phyloP scores from a whole-genome alignment of 768 basidiomycete species.

The Sporobolomyces phaffii region DNA sequence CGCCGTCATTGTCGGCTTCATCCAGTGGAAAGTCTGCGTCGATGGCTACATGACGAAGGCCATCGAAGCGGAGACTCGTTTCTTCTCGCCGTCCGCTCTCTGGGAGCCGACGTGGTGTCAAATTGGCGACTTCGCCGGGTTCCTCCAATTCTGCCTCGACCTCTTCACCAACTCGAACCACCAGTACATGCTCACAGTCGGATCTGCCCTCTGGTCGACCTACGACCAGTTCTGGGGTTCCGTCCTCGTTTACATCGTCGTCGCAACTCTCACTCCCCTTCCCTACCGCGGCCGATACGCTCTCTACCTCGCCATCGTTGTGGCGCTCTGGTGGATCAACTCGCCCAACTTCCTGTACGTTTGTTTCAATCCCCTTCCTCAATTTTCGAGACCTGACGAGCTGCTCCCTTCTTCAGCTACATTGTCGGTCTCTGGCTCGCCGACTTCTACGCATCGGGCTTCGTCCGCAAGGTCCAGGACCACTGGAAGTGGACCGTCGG shows the following conservation, averaged over 20 bases:
- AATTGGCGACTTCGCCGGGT: conserved; percentile 44
- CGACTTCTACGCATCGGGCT: conserved; percentile 43
- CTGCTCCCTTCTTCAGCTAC: conserved; percentile 28
- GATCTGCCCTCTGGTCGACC: conserved; percentile 45
- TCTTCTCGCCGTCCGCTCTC: conserved; percentile 41
- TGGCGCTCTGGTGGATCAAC: conserved; percentile 42
- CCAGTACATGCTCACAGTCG: conserved; percentile 43
- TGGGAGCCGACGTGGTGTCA: conserved; percentile 44
- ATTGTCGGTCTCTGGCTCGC: conserved; percentile 42
- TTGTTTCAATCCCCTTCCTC: background rate
- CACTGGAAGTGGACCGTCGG: conserved; percentile 43
- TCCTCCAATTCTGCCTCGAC: conserved; percentile 45
- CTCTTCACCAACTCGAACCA: conserved; percentile 45
- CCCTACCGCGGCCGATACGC: conserved; percentile 43
- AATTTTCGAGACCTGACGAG: background rate
- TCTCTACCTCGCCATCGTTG: conserved; percentile 40
- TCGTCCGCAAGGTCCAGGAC: conserved; percentile 44
- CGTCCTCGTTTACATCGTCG: conserved; percentile 44
- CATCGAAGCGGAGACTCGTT: conserved; percentile 30
- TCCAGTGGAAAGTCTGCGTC: conserved; percentile 43
- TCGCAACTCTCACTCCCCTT: conserved; percentile 42
- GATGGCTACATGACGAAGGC: conserved; percentile 31
- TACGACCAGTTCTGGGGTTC: conserved; percentile 46
- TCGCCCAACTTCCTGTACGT: conserved; percentile 41
- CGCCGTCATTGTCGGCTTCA: conserved; percentile 44